A percentile compares a stretch with the other conserved stretches of the same genome.
Conservation (phyloP, 1,284 basidiomycete species). For the Rhodotorula sp. region DNA sequence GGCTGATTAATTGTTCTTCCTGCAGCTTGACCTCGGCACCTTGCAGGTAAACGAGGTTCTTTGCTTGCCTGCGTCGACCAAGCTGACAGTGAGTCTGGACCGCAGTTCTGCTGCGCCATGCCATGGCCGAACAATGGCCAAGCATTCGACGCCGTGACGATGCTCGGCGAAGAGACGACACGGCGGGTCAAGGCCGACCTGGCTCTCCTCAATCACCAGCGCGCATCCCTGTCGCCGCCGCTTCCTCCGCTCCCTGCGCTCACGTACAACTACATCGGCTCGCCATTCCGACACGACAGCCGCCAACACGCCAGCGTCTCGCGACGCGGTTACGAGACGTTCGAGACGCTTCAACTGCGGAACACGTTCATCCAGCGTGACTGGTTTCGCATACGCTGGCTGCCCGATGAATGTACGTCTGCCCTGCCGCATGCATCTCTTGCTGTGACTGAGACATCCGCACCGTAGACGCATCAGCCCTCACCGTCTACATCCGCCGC, state of each 20-base stretch:
- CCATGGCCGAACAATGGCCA: slow-evolving; percentile 21
- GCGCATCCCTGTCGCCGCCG: background rate
- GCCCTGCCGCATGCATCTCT: background rate
- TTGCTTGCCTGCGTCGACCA: background rate
- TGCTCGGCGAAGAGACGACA: slow-evolving; percentile 20
- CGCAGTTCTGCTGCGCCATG: slow-evolving; percentile 20
- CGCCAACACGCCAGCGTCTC: slow-evolving; percentile 3
- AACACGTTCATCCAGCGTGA: background rate
- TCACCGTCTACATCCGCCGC: slow-evolving; percentile 4
- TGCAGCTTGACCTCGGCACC: slow-evolving; percentile 8
- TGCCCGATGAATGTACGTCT: slow-evolving; percentile 23
- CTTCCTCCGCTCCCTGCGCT: slow-evolving; percentile 6
- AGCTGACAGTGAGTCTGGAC: background rate
- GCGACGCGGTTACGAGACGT: slow-evolving; percentile 17
- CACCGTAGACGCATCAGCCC: background rate
- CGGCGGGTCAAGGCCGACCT: slow-evolving; percentile 15
- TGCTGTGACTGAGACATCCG: too few species aligned
- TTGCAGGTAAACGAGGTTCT: background rate
- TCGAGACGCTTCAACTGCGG: slow-evolving; percentile 6
- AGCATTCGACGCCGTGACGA: slow-evolving; percentile 20
- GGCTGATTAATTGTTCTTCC: too few species aligned
- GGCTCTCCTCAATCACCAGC: background rate
- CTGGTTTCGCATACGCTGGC: slow-evolving; percentile 12
- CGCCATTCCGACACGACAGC: slow-evolving; percentile 16
- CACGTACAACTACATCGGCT: slow-evolving; percentile 16